These are phyloP conservation scores for Aspergillus panamensis DNA, from an alignment of 495 filamentous ascomycete genomes.

Conservation along the genomic window DNA sequence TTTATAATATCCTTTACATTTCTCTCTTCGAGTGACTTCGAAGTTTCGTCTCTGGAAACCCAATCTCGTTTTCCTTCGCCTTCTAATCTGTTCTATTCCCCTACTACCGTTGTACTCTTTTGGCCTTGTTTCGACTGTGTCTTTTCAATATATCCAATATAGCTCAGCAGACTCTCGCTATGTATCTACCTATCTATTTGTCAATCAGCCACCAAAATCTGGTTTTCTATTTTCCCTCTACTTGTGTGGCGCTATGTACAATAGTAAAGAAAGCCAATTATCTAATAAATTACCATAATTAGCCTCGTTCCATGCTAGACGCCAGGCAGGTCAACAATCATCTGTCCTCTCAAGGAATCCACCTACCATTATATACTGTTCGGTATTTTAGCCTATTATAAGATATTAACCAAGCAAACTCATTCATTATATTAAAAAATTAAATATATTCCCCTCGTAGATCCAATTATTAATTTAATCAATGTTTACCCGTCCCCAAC, in stretches of 20 bases:
- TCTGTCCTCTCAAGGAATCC: too few species aligned
- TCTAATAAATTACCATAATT: too few species aligned
- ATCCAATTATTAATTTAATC: neutral
- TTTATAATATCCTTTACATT: slow-evolving; percentile 9
- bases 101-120: slow-evolving; percentile 11
- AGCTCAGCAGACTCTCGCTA: slow-evolving; percentile 22
- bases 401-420: neutral
- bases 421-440: neutral
- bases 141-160: slow-evolving; percentile 14
- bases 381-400: neutral
- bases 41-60: slow-evolving; percentile 5
- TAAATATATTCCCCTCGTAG: neutral
- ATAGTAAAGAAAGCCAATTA: too few species aligned
- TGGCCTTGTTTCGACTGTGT: slow-evolving; percentile 8
- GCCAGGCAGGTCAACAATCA: too few species aligned
- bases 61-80: slow-evolving; percentile 8
- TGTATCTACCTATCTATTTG: slow-evolving; percentile 11
- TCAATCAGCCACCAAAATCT: neutral
- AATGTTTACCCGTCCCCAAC: neutral
- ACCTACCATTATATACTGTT: too few species aligned
- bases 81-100: slow-evolving; percentile 21
- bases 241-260: too few species aligned
- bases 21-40: neutral
- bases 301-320: too few species aligned
- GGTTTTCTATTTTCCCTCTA: neutral